These are phyloP conservation scores for Colletotrichum tropicicola DNA, from an alignment of 2,329 filamentous ascomycete species.

Conservation along the genomic window DNA sequence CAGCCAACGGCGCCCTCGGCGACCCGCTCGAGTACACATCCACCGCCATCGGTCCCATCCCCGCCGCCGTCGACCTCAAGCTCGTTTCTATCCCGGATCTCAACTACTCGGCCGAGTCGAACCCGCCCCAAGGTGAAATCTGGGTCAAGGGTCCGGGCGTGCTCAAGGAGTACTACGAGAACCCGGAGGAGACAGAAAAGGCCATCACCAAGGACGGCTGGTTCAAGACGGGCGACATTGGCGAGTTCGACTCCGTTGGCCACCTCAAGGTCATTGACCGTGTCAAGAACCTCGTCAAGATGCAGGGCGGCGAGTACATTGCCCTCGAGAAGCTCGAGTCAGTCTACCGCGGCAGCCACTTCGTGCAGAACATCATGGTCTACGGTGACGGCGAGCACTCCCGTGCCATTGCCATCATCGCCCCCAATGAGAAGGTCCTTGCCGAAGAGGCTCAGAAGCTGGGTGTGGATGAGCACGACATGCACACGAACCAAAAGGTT, in stretches of 20 bases:
- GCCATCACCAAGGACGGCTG: conserved; percentile 85
- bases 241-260: conserved; percentile 83
- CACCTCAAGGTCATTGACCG: conserved; percentile 91
- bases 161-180: conserved; percentile 81
- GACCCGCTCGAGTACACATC: conserved; percentile 88
- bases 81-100: conserved; percentile 90
- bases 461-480: conserved; percentile 72
- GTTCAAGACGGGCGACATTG: conserved; percentile 98
- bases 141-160: conserved; percentile 84
- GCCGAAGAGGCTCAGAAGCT: conserved; percentile 66
- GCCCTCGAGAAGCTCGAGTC: conserved; percentile 96
- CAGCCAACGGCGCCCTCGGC: conserved; percentile 82
- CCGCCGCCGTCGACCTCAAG: conserved; percentile 85
- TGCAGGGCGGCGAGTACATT: conserved; percentile 94
- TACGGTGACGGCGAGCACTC: conserved; percentile 79
- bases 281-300: conserved; percentile 98
- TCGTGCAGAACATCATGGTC: conserved; percentile 87
- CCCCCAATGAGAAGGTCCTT: conserved; percentile 71
- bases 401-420: conserved; percentile 84
- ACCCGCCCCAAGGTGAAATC: conserved; percentile 90
- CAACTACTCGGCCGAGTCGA: conserved; percentile 80
- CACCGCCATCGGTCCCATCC: conserved; percentile 78
- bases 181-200: conserved; percentile 84
- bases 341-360: conserved; percentile 82
- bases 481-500: conserved; percentile 75